phyloP scores from a whole-genome alignment of 2,329 filamentous ascomycete genomes.

The Tolypocladium album region DNA sequence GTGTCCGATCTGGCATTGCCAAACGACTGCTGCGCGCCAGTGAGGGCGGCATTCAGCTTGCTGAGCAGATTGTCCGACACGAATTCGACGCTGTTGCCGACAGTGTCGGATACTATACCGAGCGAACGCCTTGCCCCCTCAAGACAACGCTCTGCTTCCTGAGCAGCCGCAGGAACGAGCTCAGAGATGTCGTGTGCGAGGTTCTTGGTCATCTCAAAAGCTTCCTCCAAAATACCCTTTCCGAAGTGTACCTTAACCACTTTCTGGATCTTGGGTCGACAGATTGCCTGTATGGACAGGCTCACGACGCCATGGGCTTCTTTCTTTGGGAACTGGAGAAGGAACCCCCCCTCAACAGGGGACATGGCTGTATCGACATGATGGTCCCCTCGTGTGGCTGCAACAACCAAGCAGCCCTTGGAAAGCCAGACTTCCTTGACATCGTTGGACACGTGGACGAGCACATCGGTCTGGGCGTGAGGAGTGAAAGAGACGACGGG shows the following conservation, averaged over 20 bases:
- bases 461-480: slow-evolving; percentile 35
- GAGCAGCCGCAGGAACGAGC: slow-evolving; percentile 26
- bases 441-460: slow-evolving; percentile 40
- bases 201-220: slow-evolving; percentile 31
- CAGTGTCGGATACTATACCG: slow-evolving; percentile 17
- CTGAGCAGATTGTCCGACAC: slow-evolving; percentile 17
- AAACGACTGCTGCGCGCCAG: slow-evolving; percentile 12
- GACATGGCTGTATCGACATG: slow-evolving; percentile 38
- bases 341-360: slow-evolving; percentile 37
- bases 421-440: slow-evolving; percentile 44
- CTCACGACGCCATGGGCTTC: slow-evolving; percentile 49
- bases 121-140: slow-evolving; percentile 21
- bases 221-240: slow-evolving; percentile 31
- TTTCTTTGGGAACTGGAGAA: slow-evolving; percentile 38
- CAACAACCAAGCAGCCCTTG: slow-evolving; percentile 44
- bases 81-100: slow-evolving; percentile 11
- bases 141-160: slow-evolving; percentile 26
- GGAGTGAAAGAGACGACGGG: slow-evolving; percentile 18
- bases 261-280: slow-evolving; percentile 50
- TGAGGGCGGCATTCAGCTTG: slow-evolving; percentile 9
- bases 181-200: slow-evolving; percentile 31
- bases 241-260: slow-evolving; percentile 51
- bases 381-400: slow-evolving; percentile 37
- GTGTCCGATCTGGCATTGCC: slow-evolving; percentile 9
- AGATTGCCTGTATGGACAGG: slow-evolving; percentile 46